Conservation (phyloP, 2,329 filamentous ascomycete genomes). For the Verticillium klebahnii region DNA sequence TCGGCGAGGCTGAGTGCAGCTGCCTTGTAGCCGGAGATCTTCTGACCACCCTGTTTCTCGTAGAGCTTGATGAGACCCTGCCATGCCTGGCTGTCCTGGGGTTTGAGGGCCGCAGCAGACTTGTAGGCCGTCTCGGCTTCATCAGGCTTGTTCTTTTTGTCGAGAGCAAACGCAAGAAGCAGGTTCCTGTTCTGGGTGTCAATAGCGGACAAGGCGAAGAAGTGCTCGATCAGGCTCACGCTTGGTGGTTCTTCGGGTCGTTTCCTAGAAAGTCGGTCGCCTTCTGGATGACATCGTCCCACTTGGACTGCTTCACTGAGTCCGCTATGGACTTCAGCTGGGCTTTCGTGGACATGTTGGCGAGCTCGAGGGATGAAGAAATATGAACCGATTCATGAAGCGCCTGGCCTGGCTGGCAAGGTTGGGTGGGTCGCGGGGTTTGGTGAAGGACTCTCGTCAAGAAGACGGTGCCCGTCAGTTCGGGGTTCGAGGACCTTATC, state of each 20-base stretch:
- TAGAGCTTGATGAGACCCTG: constrained; percentile 84
- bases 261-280: constrained; percentile 64
- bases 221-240: constrained; percentile 40
- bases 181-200: constrained; percentile 32
- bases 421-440: not conserved
- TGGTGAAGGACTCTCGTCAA: not conserved
- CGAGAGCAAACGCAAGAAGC: constrained; percentile 81
- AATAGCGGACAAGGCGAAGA: constrained; percentile 6
- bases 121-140: constrained; percentile 75
- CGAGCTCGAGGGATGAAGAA: not conserved
- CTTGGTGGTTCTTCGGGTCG: constrained; percentile 79
- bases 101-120: constrained; percentile 66
- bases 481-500: no score
- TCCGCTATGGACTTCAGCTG: constrained; percentile 77
- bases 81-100: constrained; percentile 79
- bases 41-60: constrained; percentile 67
- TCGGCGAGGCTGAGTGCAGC: constrained; percentile 70
- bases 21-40: constrained; percentile 68
- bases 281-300: constrained; percentile 67
- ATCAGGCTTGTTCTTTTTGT: constrained; percentile 67
- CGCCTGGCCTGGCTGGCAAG: not conserved
- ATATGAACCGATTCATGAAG: not conserved
- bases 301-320: constrained; percentile 73
- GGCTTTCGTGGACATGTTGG: constrained; percentile 58
- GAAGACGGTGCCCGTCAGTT: not conserved